Evolutionary conservation across 148 eudicot species (phyloP), one percentile per base, ranked within the genome.

Genomic region (Beta vulgaris): DNA sequence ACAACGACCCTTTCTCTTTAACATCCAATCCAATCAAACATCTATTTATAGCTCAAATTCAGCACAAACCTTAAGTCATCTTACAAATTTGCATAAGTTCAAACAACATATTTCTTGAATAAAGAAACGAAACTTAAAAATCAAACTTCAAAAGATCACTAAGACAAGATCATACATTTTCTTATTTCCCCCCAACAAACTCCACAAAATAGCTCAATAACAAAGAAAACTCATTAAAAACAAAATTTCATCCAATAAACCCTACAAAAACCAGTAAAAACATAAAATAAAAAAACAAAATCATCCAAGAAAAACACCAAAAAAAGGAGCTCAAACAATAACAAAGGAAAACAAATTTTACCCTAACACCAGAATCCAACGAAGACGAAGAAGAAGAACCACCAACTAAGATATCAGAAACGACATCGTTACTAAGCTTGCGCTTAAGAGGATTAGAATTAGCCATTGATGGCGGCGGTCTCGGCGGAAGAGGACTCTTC

Each of bases 331-430:
- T 13, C 11, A 2, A 23, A 36, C 54, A 18, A 75, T n/a, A 28
- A 68, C 37, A n/a, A n/a, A n/a, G n/a, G n/a, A n/a, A n/a, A n/a
- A n/a, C n/a, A n/a, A n/a, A n/a, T n/a, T 42, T 35, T 74, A 92
- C 97, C 90, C 84, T 82, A 44, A 95, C 98, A 18, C 91, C 97
- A 13, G 97, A 81, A 82, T 94, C 96, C 35, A 84, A 63, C 8
- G 37, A 39, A 4, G 75, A 88, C 13, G 85, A 83, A 44, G 68
- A 83, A 36, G 83, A 79, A 18, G 72, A 60, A 5, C 73, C 76
- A 3, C 80, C 81, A 55, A 40, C 74, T 21, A 14, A 25, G 65
- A 80, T 37, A 26, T 78, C 76, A 0, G 49, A 71, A 29, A 51
- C 71, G 11, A 32, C 68, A 8, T 80, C 79, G 26, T 71, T 70